Evolutionary conservation across 257 asterid species (phyloP).

Genomic region (Primulina tabacum): DNA sequence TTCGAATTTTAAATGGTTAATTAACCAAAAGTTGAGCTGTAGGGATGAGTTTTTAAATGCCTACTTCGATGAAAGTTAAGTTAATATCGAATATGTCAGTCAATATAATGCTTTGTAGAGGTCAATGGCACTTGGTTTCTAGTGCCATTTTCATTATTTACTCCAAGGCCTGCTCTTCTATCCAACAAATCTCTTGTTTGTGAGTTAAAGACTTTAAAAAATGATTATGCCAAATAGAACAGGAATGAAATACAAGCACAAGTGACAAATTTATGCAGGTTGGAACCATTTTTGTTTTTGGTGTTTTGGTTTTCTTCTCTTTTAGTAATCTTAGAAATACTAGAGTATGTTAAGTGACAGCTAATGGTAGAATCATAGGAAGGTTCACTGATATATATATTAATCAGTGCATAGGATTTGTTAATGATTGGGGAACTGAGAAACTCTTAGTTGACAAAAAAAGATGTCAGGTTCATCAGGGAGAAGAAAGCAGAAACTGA

Average conservation of each 20-base stretch:
- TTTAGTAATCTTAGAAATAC: neutral
- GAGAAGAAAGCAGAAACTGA: conserved; percentile 32
- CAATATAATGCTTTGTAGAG: conserved; percentile 32
- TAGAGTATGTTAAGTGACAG: conserved; percentile 16
- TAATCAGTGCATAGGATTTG: neutral
- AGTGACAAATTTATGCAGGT: conserved; percentile 26
- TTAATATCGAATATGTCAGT: conserved; percentile 40
- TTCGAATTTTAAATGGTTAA: conserved; percentile 16
- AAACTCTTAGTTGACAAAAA: neutral
- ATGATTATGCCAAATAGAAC: conserved; percentile 10
- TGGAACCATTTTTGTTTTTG: neutral
- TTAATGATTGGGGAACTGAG: conserved; percentile 10
- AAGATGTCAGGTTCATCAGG: conserved; percentile 24
- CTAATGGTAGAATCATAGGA: conserved; percentile 9
- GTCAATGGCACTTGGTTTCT: conserved; percentile 30
- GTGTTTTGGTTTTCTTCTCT: neutral
- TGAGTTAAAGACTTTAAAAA: conserved; percentile 16
- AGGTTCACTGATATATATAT: conserved; percentile 19
- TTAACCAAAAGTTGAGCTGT: conserved; percentile 1
- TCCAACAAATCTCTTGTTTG: conserved; percentile 37
- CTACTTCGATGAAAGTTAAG: neutral
- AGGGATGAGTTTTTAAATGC: conserved; percentile 25
- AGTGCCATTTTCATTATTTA: conserved; percentile 27
- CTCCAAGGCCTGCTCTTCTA: conserved; percentile 38
- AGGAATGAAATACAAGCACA: conserved; percentile 34